Evolutionary conservation across 768 basidiomycete species (phyloP).

Genomic region (Trametes villosa): DNA sequence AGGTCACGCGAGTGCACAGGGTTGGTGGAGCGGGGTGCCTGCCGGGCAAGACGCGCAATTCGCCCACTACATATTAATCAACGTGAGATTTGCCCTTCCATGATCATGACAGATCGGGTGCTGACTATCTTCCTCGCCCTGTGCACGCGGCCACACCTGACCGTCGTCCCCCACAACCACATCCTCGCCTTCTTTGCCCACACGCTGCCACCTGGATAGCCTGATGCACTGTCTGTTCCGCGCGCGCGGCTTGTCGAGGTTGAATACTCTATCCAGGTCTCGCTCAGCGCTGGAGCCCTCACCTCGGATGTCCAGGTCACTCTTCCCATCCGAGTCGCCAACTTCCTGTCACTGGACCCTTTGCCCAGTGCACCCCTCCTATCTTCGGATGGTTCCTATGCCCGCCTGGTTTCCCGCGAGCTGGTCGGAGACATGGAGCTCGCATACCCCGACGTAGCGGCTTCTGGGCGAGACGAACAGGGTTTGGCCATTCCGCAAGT

Average conservation of each 20-base stretch:
- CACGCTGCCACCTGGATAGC: conserved; percentile 41
- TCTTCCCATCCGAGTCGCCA: conserved; percentile 78
- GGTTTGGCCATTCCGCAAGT: background rate
- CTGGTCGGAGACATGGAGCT: background rate
- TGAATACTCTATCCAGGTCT: conserved; percentile 69
- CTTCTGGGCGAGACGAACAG: background rate
- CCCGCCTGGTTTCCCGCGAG: conserved; percentile 15
- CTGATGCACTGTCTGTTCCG: conserved; percentile 69
- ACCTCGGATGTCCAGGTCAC: conserved; percentile 69
- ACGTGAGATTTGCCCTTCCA: conserved; percentile 55
- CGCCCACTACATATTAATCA: conserved; percentile 69
- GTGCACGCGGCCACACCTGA: background rate
- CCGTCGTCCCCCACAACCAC: background rate
- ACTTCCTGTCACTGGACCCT: conserved; percentile 86
- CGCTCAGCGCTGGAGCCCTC: conserved; percentile 60
- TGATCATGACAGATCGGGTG: background rate
- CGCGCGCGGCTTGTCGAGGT: conserved; percentile 78
- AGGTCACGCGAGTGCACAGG: conserved; percentile 78
- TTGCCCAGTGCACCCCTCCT: conserved; percentile 47
- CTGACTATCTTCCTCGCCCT: background rate
- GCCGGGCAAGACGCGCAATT: conserved; percentile 65
- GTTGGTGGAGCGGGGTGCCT: conserved; percentile 88
- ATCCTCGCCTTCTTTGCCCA: background rate
- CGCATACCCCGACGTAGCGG: background rate
- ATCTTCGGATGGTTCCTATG: conserved; percentile 18